Evolutionary conservation across 495 filamentous ascomycete genomes (phyloP).

Genomic region (Amphirosellinia nigrospora): DNA sequence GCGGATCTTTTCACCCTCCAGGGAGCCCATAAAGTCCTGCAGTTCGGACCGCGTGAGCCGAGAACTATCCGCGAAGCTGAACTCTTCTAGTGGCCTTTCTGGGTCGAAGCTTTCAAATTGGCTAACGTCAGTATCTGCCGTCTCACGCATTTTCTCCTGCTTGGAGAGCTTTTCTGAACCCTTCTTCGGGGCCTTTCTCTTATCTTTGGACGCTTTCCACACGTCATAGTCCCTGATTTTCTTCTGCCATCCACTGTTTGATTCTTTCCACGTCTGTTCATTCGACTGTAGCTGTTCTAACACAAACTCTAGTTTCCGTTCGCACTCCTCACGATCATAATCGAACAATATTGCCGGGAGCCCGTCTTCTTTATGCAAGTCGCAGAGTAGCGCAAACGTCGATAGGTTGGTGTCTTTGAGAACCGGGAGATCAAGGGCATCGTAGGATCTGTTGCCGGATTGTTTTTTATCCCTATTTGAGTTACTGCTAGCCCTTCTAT

Average conservation of each 20-base stretch:
- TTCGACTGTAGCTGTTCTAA: conserved; percentile 55
- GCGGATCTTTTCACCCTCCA: conserved; percentile 52
- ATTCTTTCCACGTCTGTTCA: conserved; percentile 63
- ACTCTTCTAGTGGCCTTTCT: conserved; percentile 62
- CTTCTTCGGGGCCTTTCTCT: conserved; percentile 45
- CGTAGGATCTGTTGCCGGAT: neutral
- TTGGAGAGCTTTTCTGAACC: conserved; percentile 55
- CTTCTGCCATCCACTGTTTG: conserved; percentile 62
- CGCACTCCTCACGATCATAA: conserved; percentile 70
- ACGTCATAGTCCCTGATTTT: conserved; percentile 58
- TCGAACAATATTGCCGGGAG: conserved; percentile 80
- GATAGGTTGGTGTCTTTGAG: conserved; percentile 30
- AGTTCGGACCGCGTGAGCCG: conserved; percentile 61
- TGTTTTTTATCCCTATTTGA: neutral
- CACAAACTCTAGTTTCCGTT: conserved; percentile 57
- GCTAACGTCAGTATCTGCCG: conserved; percentile 57
- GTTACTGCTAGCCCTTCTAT: neutral
- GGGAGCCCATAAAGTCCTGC: conserved; percentile 48
- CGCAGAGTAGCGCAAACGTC: conserved; percentile 64
- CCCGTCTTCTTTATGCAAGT: conserved; percentile 66
- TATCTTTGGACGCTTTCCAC: conserved; percentile 48
- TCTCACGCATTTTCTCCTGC: conserved; percentile 59
- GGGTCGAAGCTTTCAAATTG: conserved; percentile 69
- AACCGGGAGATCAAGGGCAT: neutral
- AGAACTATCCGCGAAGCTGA: conserved; percentile 68